Percentiles rank a stretch among this genome's conserved stretches.
These are phyloP conservation scores for Penicillium decumbens DNA, from an alignment of 2,329 filamentous ascomycete genomes.

Conservation along the genomic window DNA sequence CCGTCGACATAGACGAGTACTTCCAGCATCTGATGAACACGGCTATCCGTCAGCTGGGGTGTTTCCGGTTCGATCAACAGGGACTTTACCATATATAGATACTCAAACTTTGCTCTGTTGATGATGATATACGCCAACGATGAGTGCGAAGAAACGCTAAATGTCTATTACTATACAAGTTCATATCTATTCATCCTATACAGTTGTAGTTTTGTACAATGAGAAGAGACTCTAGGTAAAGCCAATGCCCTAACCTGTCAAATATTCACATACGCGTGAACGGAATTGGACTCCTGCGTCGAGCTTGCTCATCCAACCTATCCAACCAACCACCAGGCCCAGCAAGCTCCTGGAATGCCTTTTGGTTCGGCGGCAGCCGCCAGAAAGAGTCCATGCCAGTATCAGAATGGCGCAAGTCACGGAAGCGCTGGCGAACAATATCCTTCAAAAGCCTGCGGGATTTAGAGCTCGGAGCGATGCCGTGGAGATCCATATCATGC, in stretches of 20 bases:
- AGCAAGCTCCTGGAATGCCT: conserved; percentile 26
- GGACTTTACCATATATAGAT: neutral
- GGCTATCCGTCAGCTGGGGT: neutral
- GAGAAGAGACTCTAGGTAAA: neutral
- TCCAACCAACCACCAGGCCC: conserved; percentile 28
- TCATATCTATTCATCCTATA: neutral
- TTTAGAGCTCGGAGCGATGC: conserved; percentile 34
- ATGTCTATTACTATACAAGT: neutral
- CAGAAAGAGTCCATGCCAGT: conserved; percentile 26
- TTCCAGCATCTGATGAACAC: neutral
- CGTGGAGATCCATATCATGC: conserved; percentile 44
- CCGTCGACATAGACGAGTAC: too few relatives aligned
- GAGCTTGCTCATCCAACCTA: neutral
- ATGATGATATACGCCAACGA: neutral
- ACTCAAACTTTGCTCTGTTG: neutral
- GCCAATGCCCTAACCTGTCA: neutral
- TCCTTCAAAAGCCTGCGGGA: conserved; percentile 31
- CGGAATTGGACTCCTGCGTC: neutral
- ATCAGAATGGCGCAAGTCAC: conserved; percentile 15
- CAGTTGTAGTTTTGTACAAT: neutral
- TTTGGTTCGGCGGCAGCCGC: conserved; percentile 31
- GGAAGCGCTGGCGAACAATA: conserved; percentile 27
- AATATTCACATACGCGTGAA: neutral
- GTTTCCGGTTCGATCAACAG: neutral
- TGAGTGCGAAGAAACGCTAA: neutral